A percentile compares a stretch with the other conserved stretches of the same genome.
Evolutionary conservation across 73 alveolate genomes (phyloP).

Genomic region (Stentor coeruleus): DNA sequence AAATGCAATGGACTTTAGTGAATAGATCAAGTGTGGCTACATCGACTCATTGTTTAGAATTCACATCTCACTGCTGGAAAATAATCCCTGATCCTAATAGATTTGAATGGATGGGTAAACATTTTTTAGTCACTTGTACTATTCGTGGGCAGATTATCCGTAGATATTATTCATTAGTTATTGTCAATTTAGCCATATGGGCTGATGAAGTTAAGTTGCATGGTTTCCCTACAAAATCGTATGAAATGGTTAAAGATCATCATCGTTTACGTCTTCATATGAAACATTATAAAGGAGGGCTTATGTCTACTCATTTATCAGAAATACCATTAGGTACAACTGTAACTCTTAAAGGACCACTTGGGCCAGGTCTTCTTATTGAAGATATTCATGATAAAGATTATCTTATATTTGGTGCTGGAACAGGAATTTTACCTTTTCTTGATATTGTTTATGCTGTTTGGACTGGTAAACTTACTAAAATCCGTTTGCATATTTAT

Average conservation of each 20-base stretch:
- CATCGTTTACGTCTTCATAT: neutral
- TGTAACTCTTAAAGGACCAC: neutral
- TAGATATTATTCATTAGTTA: neutral
- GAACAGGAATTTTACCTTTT: slow-evolving; percentile 21
- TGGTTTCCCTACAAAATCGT: neutral
- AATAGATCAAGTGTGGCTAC: neutral
- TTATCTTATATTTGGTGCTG: neutral
- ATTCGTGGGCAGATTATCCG: neutral
- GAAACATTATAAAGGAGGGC: neutral
- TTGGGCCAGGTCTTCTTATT: slow-evolving; percentile 1
- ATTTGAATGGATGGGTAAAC: slow-evolving; percentile 18
- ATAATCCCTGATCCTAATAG: neutral
- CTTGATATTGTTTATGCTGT: slow-evolving; percentile 13
- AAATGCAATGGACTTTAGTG: neutral
- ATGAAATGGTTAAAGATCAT: neutral
- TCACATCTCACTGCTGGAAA: neutral
- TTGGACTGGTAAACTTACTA: no score
- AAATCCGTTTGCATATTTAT: no score
- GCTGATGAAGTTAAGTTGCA: neutral
- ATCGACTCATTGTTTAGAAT: neutral
- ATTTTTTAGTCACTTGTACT: neutral
- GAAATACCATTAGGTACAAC: neutral
- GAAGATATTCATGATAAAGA: neutral
- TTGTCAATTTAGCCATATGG: neutral
- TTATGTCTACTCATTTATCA: neutral